Conservation (phyloP, 805 yeast species). For the Kregervanrija fluxuum region DNA sequence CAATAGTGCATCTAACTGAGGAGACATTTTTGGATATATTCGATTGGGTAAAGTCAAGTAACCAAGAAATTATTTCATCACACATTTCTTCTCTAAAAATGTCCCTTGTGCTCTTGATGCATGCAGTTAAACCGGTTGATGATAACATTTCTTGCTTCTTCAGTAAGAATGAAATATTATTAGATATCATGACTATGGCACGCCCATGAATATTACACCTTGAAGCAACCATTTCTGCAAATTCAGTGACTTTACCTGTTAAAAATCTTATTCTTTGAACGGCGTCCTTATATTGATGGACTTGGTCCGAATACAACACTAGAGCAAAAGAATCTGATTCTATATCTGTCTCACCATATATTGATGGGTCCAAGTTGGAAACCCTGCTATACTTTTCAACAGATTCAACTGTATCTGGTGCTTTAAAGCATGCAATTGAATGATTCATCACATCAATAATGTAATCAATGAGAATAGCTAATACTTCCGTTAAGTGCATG, state of each 20-base stretch:
- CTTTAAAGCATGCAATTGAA: conserved; percentile 33
- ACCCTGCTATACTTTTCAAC: conserved; percentile 20
- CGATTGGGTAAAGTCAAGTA: conserved; percentile 49
- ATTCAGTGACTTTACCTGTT: conserved; percentile 55
- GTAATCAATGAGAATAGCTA: conserved; percentile 48
- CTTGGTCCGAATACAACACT: conserved; percentile 71
- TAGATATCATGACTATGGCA: conserved; percentile 57
- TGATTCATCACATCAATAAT: conserved; percentile 53
- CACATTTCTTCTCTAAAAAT: conserved; percentile 76
- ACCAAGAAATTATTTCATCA: conserved; percentile 62
- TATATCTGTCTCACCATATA: conserved; percentile 38
- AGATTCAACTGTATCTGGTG: conserved; percentile 18
- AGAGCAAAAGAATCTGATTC: conserved; percentile 47
- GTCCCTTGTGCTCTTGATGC: conserved; percentile 63
- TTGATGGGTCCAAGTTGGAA: conserved; percentile 25
- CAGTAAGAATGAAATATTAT: conserved; percentile 40
- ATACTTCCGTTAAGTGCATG: conserved; percentile 30
- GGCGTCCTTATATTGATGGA: conserved; percentile 69
- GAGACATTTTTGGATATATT: conserved; percentile 43
- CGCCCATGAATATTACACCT: conserved; percentile 59
- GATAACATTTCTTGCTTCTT: conserved; percentile 50
- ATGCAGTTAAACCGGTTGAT: conserved; percentile 57
- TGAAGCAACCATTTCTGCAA: conserved; percentile 66
- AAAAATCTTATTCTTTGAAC: conserved; percentile 55
- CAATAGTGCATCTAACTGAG: conserved; percentile 41